phyloP scores from a whole-genome alignment of 441 rosid species.

The Populus hybrid region DNA sequence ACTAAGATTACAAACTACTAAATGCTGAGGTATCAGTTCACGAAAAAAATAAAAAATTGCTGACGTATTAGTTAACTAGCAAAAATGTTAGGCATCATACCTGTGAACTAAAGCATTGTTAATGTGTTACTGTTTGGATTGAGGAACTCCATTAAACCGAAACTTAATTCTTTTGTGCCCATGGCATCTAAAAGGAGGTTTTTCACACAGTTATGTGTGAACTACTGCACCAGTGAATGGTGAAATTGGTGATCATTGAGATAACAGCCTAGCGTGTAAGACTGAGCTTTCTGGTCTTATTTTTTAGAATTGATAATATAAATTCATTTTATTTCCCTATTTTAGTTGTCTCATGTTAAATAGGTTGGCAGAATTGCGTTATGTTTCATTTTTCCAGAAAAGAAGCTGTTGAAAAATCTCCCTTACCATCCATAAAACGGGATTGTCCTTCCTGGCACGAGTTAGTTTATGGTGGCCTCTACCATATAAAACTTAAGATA shows the following conservation, averaged over 20 bases:
- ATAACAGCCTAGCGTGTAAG: background rate
- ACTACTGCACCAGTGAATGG: background rate
- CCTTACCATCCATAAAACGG: too few relatives aligned
- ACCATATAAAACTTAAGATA: background rate
- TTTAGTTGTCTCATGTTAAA: background rate
- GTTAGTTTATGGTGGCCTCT: background rate
- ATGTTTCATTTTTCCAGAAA: background rate
- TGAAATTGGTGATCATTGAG: background rate
- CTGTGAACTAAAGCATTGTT: background rate
- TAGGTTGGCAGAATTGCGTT: too few relatives aligned
- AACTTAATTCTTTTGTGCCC: background rate
- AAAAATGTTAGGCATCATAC: background rate
- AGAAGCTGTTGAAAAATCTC: too few relatives aligned
- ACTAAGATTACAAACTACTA: background rate
- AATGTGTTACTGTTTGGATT: background rate
- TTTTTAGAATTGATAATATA: background rate
- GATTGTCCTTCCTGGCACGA: too few relatives aligned
- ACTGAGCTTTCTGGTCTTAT: background rate
- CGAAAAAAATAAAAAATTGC: background rate
- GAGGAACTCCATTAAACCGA: background rate
- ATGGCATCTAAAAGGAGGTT: background rate
- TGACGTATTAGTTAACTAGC: background rate
- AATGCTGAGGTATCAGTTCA: background rate
- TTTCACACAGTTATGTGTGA: background rate
- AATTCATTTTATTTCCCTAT: too few relatives aligned